Conservation (phyloP, 2,329 filamentous ascomycete species). For the Arthroderma sp. region DNA sequence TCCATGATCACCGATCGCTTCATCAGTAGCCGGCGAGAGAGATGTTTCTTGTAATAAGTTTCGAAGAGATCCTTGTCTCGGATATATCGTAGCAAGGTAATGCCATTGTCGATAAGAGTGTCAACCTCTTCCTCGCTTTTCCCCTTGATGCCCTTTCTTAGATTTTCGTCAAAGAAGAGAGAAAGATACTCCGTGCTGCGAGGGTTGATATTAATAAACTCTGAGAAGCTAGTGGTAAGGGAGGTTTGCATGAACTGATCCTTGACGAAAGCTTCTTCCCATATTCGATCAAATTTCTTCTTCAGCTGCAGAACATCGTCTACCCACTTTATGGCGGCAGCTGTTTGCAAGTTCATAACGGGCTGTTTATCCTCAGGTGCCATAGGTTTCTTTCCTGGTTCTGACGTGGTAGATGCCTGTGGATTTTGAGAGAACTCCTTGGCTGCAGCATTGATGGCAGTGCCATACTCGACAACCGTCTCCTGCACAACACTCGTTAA, state of each 20-base stretch:
- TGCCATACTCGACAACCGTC: conserved; percentile 66
- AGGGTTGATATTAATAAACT: conserved; percentile 85
- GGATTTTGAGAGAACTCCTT: conserved; percentile 45
- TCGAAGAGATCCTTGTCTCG: conserved; percentile 91
- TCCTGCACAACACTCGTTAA: conserved; percentile 59
- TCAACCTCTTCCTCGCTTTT: conserved; percentile 87
- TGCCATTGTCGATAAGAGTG: conserved; percentile 72
- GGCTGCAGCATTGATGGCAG: conserved; percentile 62
- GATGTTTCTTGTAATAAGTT: conserved; percentile 94
- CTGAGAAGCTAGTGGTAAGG: conserved; percentile 73
- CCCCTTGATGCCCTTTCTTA: conserved; percentile 86
- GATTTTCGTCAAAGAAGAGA: conserved; percentile 89
- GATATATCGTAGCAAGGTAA: conserved; percentile 74
- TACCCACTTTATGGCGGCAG: conserved; percentile 86
- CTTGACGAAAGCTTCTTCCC: conserved; percentile 56
- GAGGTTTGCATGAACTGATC: conserved; percentile 71
- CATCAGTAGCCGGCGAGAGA: conserved; percentile 75
- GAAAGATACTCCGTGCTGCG: conserved; percentile 87
- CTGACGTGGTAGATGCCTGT: conserved; percentile 28
- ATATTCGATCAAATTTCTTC: conserved; percentile 76
- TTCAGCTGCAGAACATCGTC: conserved; percentile 79
- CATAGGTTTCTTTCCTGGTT: conserved; percentile 40
- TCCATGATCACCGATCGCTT: conserved; percentile 84
- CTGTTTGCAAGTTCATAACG: conserved; percentile 64
- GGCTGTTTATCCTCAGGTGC: conserved; percentile 37